A percentile compares a stretch with the other conserved stretches of the same genome.
phyloP scores from a whole-genome alignment of 1,284 basidiomycete genomes.

The Trichosporon coremiiforme region DNA sequence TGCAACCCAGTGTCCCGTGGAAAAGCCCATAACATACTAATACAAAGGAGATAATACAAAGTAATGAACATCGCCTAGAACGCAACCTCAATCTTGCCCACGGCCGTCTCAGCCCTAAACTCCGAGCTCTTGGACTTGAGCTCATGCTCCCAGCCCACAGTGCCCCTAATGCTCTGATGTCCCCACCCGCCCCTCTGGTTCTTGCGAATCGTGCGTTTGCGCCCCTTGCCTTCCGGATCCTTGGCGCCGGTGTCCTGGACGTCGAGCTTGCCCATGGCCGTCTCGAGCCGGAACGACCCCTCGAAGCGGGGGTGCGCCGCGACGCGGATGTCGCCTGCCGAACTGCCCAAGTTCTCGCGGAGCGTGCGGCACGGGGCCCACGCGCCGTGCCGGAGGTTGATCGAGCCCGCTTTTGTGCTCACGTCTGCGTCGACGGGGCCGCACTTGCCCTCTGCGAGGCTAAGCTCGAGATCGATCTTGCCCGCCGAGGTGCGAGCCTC shows the following conservation, averaged over 20 bases:
- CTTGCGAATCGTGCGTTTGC: background rate
- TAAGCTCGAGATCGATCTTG: slow-evolving; percentile 25
- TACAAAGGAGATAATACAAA: slow-evolving; percentile 12
- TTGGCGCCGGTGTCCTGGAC: slow-evolving; percentile 5
- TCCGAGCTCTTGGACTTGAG: background rate
- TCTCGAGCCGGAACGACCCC: slow-evolving; percentile 23
- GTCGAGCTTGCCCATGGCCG: slow-evolving; percentile 26
- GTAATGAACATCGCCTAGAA: slow-evolving; percentile 7
- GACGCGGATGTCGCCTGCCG: slow-evolving; percentile 25
- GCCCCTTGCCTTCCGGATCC: slow-evolving; percentile 19
- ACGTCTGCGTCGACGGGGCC: background rate
- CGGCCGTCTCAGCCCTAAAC: slow-evolving; percentile 12
- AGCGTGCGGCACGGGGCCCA: slow-evolving; percentile 32
- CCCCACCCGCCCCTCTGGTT: background rate
- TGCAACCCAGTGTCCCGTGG: no score
- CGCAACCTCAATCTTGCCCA: slow-evolving; percentile 14
- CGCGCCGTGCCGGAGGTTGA: slow-evolving; percentile 30
- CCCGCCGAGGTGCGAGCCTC: background rate
- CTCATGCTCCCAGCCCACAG: background rate
- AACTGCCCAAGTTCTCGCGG: slow-evolving; percentile 17
- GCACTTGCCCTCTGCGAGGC: no score
- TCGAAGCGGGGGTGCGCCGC: slow-evolving; percentile 30
- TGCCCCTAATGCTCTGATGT: background rate
- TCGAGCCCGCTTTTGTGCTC: slow-evolving; percentile 19
- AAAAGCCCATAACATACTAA: background rate